These are phyloP conservation scores for Arthroderma uncinatum DNA, from an alignment of 2,329 filamentous ascomycete species.

Conservation along the genomic window DNA sequence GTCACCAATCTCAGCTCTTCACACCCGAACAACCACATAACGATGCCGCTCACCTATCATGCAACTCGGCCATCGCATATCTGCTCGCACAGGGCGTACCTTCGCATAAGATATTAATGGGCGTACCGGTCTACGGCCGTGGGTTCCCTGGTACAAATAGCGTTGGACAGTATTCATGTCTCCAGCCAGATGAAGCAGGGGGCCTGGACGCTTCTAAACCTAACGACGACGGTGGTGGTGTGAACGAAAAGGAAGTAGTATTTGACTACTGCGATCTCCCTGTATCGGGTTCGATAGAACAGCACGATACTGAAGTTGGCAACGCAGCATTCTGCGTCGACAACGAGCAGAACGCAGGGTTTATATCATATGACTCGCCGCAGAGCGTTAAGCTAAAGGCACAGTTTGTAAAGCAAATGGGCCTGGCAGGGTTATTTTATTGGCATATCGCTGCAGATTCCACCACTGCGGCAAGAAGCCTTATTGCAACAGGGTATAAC, in stretches of 20 bases:
- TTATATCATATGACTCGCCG: slow-evolving; percentile 69
- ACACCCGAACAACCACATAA: slow-evolving; percentile 44
- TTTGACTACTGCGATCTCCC: slow-evolving; percentile 67
- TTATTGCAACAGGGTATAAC: slow-evolving; percentile 51
- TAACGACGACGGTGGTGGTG: slow-evolving; percentile 16
- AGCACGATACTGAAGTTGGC: slow-evolving; percentile 54
- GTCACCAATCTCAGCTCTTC: slow-evolving; percentile 68
- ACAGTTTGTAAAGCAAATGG: slow-evolving; percentile 57
- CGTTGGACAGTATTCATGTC: slow-evolving; percentile 49
- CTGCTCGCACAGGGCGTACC: slow-evolving; percentile 56
- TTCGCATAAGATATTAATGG: slow-evolving; percentile 59
- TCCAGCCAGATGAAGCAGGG: not conserved
- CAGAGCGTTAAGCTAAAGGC: slow-evolving; percentile 67
- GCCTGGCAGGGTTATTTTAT: slow-evolving; percentile 67
- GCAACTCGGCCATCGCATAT: slow-evolving; percentile 55
- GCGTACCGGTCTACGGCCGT: slow-evolving; percentile 63
- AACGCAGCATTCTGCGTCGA: slow-evolving; percentile 56
- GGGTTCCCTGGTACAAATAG: slow-evolving; percentile 58
- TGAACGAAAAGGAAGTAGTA: slow-evolving; percentile 53
- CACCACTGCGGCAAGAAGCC: slow-evolving; percentile 40
- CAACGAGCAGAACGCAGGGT: slow-evolving; percentile 58
- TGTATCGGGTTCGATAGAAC: slow-evolving; percentile 49
- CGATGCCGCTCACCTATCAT: slow-evolving; percentile 48
- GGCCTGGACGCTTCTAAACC: not conserved
- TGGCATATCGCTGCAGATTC: slow-evolving; percentile 68